These are phyloP conservation scores for Trichoderma brevicompactum DNA, from an alignment of 2,329 filamentous ascomycete genomes.

Conservation along the genomic window DNA sequence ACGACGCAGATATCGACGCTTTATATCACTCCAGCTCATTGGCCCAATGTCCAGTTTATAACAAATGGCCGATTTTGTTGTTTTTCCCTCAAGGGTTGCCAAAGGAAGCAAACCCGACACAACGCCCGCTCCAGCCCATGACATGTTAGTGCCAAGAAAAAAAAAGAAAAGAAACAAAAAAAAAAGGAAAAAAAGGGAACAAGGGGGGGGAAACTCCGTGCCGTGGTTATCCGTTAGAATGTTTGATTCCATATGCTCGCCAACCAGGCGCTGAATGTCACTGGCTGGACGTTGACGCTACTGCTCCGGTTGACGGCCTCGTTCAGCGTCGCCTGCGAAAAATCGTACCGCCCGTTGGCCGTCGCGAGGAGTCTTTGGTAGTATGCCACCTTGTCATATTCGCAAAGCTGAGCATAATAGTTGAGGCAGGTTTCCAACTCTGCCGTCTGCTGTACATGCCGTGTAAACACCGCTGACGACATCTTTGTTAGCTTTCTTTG, in stretches of 20 bases:
- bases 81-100: constrained; percentile 10
- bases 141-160: constrained; percentile 11
- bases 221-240: constrained; percentile 7
- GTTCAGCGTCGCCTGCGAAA: constrained; percentile 64
- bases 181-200: background rate
- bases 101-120: constrained; percentile 21
- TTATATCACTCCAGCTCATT: constrained; percentile 14
- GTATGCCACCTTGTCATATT: constrained; percentile 55
- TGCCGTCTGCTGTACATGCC: constrained; percentile 45
- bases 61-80: constrained; percentile 5
- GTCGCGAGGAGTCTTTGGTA: constrained; percentile 69
- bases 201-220: constrained; percentile 1
- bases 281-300: constrained; percentile 51
- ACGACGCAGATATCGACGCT: constrained; percentile 4
- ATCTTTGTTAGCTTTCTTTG: constrained; percentile 22
- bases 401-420: constrained; percentile 52
- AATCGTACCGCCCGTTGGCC: constrained; percentile 69
- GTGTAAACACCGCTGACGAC: constrained; percentile 46
- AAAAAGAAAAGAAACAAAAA: background rate
- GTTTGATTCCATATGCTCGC: constrained; percentile 35
- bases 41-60: constrained; percentile 3
- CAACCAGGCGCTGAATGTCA: constrained; percentile 60
- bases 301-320: constrained; percentile 45
- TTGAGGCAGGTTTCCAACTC: constrained; percentile 48
- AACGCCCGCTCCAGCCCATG: constrained; percentile 29